Evolutionary conservation across 768 basidiomycete species (phyloP), one percentile per base, ranked within the genome.

Genomic region (Amanita phalloides): DNA sequence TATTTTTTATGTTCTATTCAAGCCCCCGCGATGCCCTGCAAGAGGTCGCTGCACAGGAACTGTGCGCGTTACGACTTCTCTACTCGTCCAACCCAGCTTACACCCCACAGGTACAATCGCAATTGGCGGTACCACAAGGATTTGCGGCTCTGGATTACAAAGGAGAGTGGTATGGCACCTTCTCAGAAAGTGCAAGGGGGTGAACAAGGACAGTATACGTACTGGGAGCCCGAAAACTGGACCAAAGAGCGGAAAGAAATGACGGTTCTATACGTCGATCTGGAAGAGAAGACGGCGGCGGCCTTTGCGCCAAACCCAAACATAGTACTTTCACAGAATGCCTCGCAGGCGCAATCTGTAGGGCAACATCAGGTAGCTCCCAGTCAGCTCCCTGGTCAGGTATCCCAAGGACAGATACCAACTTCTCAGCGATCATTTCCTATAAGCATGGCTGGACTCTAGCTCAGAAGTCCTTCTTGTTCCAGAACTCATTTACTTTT

Each of bases 1-100:
- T 98, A 25, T 96, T 98, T 69, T 95, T 90, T 76, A 93, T 95
- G 81, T 98, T 98, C 75, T 98, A 97, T 70, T 83, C 90, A 52
- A 84, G 82, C 67, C 91, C 94, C 53, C 74, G 89, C 61, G 94
- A 98, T 70, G 84, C 86, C 37, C 71, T 95, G 50, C 94, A 98
- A 66, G 93, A 98, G 68, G 79, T 92, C 47, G 94, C 94, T 13
- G 92, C 91, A 44, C 87, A 91, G 64, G 94, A 97, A 72, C 73
- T 98, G 91, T 95, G 68, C 67, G 90, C 67, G 90, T 56, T 43
- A 20, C 37, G 48, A 53, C 30, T 17, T 55, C 51, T 20, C 53
- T 43, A 14, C 49, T 36, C 33, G 6, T 11, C 7, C 20, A 37
- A 11, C 32, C 48, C 28, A 45, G 38, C 56, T 58, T 44, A 53